phyloP scores from a whole-genome alignment of 2,329 filamentous ascomycete genomes.

The Sporothrix inflata region DNA sequence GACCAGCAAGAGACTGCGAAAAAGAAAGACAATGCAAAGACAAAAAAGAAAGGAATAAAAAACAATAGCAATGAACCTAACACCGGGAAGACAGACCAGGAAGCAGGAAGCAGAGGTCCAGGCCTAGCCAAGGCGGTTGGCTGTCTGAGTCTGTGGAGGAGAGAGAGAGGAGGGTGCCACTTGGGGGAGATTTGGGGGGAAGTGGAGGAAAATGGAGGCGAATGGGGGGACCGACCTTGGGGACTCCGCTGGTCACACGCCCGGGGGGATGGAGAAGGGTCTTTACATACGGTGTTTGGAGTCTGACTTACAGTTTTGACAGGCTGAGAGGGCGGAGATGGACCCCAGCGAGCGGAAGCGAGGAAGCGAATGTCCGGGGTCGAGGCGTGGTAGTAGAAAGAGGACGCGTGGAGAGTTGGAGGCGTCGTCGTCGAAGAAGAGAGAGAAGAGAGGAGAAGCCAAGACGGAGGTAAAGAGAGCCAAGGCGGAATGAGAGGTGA shows the following conservation, averaged over 20 bases:
- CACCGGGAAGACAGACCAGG: not conserved
- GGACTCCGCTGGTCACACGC: not conserved
- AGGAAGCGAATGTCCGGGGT: not conserved
- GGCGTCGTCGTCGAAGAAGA: not conserved
- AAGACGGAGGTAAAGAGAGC: not conserved
- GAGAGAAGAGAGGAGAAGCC: not conserved
- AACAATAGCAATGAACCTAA: not conserved
- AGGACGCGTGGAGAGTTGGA: not conserved
- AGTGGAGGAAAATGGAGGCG: not conserved
- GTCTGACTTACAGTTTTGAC: too few relatives aligned
- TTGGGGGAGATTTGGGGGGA: not conserved
- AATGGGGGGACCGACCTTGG: constrained; percentile 4
- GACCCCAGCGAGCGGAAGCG: not conserved
- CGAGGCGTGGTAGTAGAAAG: not conserved
- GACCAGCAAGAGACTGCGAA: not conserved
- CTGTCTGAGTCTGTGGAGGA: not conserved
- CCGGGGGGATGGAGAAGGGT: not conserved
- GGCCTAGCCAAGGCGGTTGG: constrained; percentile 7
- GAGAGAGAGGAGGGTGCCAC: not conserved
- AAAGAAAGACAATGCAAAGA: not conserved
- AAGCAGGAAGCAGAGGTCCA: constrained; percentile 12
- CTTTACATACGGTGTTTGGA: too few relatives aligned
- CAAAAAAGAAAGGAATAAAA: not conserved
- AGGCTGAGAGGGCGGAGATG: not conserved
- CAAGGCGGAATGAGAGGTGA: not conserved